Conservation (phyloP, 495 filamentous ascomycete genomes). For the Podospora comata region DNA sequence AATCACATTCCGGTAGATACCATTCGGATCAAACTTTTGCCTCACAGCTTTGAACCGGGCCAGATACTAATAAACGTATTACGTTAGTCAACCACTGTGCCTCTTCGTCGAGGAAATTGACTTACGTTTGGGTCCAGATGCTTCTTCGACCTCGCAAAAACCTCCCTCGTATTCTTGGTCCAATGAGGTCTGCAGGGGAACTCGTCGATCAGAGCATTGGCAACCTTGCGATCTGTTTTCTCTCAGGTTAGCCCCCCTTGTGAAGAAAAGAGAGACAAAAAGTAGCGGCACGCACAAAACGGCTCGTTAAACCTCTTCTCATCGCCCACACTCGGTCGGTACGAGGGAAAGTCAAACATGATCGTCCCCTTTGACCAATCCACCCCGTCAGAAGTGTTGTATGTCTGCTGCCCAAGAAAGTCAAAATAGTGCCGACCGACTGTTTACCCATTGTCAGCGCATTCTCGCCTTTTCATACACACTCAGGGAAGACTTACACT, state of each 20-base stretch:
- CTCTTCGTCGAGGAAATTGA: too few relatives aligned
- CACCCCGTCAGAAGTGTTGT: constrained; percentile 42
- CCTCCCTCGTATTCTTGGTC: constrained; percentile 52
- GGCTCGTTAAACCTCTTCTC: constrained; percentile 47
- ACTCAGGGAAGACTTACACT: constrained; percentile 27
- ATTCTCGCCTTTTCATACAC: background rate
- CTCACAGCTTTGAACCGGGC: constrained; percentile 40
- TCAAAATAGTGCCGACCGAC: constrained; percentile 47
- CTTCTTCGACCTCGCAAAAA: constrained; percentile 42
- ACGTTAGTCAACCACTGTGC: too few relatives aligned
- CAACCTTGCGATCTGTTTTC: constrained; percentile 30
- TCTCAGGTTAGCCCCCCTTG: too few relatives aligned
- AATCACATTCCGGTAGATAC: constrained; percentile 45
- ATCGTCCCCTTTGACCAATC: constrained; percentile 51
- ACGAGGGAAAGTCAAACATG: constrained; percentile 53
- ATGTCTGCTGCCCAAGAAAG: constrained; percentile 48
- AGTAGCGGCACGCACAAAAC: constrained; percentile 39
- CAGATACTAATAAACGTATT: background rate
- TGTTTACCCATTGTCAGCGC: background rate
- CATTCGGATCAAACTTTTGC: constrained; percentile 46
- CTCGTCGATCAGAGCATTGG: constrained; percentile 47
- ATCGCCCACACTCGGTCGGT: constrained; percentile 43
- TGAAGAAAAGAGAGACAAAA: too few relatives aligned
- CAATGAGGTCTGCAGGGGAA: constrained; percentile 50
- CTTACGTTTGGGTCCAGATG: constrained; percentile 42